Conservation (phyloP, 139 green algal genomes). For the Raphidocelis subcapitata region DNA sequence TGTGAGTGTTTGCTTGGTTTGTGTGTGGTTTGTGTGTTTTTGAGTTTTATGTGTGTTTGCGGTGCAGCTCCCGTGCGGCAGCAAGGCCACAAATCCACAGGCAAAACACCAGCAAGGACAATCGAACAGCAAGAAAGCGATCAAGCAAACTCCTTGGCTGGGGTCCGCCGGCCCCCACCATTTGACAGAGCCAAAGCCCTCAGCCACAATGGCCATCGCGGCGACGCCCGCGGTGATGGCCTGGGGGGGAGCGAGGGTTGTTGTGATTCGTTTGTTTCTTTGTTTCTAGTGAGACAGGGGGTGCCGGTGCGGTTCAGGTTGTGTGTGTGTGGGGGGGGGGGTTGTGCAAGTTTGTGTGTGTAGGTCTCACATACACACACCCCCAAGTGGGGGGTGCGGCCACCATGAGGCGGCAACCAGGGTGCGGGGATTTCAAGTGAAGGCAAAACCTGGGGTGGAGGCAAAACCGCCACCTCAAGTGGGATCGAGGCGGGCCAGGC, state of each 20-base stretch:
- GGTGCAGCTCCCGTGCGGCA: too few relatives aligned
- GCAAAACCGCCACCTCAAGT: too few relatives aligned
- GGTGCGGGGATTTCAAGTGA: background rate
- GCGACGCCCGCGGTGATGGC: constrained; percentile 17
- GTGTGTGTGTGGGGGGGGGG: too few relatives aligned
- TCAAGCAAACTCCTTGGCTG: too few relatives aligned
- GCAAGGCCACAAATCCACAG: too few relatives aligned
- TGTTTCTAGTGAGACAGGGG: background rate
- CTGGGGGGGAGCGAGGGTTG: background rate
- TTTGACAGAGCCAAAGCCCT: constrained; percentile 32
- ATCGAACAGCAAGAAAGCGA: too few relatives aligned
- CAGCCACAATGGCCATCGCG: constrained; percentile 30
- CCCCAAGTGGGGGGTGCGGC: background rate
- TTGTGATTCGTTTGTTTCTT: background rate
- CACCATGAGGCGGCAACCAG: background rate
- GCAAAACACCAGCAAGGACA: too few relatives aligned
- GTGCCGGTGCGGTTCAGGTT: background rate
- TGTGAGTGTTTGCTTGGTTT: too few relatives aligned
- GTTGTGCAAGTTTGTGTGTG: too few relatives aligned
- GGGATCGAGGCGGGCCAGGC: too few relatives aligned
- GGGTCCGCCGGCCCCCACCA: constrained; percentile 28
- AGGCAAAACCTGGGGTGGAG: background rate
- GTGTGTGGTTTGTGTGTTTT: too few relatives aligned
- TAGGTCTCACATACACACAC: constrained; percentile 7
- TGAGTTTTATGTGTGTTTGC: too few relatives aligned